Percentiles rank a stretch among this genome's conserved stretches.
Evolutionary conservation across 2,329 filamentous ascomycete genomes (phyloP).

Genomic region (Diaporthe sp.): DNA sequence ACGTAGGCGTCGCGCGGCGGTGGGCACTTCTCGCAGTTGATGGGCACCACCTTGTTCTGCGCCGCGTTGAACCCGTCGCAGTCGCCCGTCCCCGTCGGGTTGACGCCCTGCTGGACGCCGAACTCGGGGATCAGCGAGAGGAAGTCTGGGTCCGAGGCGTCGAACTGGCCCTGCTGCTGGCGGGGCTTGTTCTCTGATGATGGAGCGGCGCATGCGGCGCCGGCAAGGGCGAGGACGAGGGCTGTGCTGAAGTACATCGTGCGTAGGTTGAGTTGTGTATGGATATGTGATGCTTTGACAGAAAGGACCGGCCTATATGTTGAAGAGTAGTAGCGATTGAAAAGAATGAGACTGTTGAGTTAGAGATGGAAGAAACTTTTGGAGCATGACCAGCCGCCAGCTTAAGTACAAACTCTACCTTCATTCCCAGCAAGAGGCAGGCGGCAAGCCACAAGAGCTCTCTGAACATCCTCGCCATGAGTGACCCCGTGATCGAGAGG

Average conservation of each 20-base stretch:
- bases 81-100: constrained; percentile 17
- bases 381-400: background rate
- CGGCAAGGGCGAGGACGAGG: constrained; percentile 7
- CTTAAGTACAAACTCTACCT: constrained; percentile 19
- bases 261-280: background rate
- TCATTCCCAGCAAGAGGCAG: background rate
- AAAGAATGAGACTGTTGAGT: constrained; percentile 23
- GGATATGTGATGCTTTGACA: background rate
- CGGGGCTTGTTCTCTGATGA: constrained; percentile 20
- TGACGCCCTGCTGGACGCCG: constrained; percentile 20
- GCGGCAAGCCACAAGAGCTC: background rate
- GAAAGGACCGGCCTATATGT: constrained; percentile 16
- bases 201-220: constrained; percentile 21
- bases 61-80: constrained; percentile 30
- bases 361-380: background rate
- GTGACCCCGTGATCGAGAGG: background rate
- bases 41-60: constrained; percentile 20
- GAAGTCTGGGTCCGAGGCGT: constrained; percentile 20
- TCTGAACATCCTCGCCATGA: background rate
- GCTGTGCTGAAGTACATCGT: constrained; percentile 18
- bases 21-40: constrained; percentile 49
- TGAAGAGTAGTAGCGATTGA: constrained; percentile 18
- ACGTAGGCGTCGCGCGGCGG: constrained; percentile 52
- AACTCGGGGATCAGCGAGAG: constrained; percentile 25
- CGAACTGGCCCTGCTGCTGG: constrained; percentile 24